Base-by-base conservation (phyloP, 345 rosid genomes). In the Eucalyptus regnans region DNA sequence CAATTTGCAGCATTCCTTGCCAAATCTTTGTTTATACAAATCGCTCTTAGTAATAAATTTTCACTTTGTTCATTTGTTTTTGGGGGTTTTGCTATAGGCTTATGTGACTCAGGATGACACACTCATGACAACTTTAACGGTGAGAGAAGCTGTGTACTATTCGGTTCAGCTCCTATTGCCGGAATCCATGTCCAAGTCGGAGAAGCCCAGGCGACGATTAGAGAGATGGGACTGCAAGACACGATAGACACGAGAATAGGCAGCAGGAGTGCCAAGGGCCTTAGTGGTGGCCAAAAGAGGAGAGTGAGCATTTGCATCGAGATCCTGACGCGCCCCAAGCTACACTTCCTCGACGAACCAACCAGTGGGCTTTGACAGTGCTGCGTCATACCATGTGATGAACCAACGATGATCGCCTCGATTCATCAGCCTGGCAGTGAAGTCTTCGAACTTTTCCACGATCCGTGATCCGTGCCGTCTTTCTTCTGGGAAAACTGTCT, bases 301-400 rank as follows among this genome's bases (percentile, higher is more conserved):
- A 90, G 94, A 86, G 95, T 94, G 33, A 92, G 94, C 89, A 95
- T 94, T 76, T 95, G 95, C 89, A 93, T 92, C 27, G 95, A 95
- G 89, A 92, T 95, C 90, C 86, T 95, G 48, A 94, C 90, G 1
- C 46, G 92, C 1, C 93, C 95, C 0, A 90, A 91, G 89, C 93
- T 94, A 17, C 88, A 93, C 50, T 94, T 94, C 89, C 93, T 94
- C 1, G 95, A 94, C 18, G 94, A 91, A 90, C 95, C 94, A 6
- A 95, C 95, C 3, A 88, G 95, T 33, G 96, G 95, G 15, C 93
- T 95, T 95, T 0, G 95, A 95, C 46, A 92, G 95, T 33, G 95
- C 94, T 2, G 93, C 91, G 1, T 94, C 95, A 6, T 94, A 84
- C 90, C 93, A 95, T 87, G 93, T 95, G 84, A 92, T 92, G 92